Conservation (phyloP, 257 asterid genomes). For the Solanum sejunctum region DNA sequence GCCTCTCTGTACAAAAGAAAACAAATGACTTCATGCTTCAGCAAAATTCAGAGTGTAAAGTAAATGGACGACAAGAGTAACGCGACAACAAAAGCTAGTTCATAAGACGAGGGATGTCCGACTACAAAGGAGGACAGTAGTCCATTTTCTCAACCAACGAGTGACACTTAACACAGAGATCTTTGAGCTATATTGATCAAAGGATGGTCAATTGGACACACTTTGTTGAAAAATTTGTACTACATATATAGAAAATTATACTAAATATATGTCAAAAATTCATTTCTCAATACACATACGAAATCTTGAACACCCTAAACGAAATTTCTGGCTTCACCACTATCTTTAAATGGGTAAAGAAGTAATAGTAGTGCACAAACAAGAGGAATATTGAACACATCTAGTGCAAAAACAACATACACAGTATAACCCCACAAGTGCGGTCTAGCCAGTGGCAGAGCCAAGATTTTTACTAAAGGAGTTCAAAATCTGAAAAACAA, state of each 20-base stretch:
- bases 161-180: background rate
- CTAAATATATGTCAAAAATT: too few relatives aligned
- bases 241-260: too few relatives aligned
- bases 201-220: too few relatives aligned
- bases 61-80: background rate
- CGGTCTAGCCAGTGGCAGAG: background rate
- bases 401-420: background rate
- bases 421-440: background rate
- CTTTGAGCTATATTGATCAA: background rate
- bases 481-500: too few relatives aligned
- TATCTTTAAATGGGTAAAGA: background rate
- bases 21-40: background rate
- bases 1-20: conserved; percentile 28
- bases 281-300: too few relatives aligned
- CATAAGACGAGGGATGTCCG: background rate
- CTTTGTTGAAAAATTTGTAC: too few relatives aligned
- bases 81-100: background rate
- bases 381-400: background rate
- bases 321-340: too few relatives aligned
- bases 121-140: too few relatives aligned
- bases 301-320: too few relatives aligned
- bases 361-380: background rate
- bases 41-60: background rate
- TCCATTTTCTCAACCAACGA: background rate
- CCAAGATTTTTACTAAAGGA: too few relatives aligned